Evolutionary conservation across 306 rosid genomes (phyloP).

Genomic region (Pyrus pyrifolia): DNA sequence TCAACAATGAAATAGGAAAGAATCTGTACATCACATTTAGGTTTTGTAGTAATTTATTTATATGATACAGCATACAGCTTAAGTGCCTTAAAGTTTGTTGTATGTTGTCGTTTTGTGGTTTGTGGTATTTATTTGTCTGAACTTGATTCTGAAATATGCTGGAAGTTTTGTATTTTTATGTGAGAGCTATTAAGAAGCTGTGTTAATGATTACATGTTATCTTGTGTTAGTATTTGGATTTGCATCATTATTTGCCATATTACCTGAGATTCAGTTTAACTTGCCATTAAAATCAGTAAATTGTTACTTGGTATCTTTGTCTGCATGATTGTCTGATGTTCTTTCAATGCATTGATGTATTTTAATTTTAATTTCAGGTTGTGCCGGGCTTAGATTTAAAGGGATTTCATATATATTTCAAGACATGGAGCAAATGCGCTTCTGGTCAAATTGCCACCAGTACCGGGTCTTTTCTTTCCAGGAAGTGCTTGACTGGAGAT

Average conservation of each 20-base stretch:
- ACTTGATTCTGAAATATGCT: background rate
- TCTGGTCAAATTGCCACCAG: constrained; percentile 75
- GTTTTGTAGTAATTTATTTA: background rate
- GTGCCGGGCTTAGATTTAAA: constrained; percentile 46
- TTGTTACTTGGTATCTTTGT: background rate
- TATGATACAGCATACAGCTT: background rate
- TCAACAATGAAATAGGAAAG: background rate
- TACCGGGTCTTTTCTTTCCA: constrained; percentile 78
- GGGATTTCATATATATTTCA: constrained; percentile 26
- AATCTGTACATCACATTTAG: too few species aligned
- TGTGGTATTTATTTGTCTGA: background rate
- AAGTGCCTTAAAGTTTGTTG: background rate
- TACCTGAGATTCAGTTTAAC: background rate
- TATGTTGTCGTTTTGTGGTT: background rate
- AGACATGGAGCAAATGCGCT: constrained; percentile 75
- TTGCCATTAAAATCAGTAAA: background rate
- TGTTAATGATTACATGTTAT: background rate
- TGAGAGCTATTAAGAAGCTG: background rate
- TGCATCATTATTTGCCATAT: background rate
- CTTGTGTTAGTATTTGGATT: background rate
- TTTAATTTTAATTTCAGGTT: constrained; percentile 31
- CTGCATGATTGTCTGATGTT: background rate
- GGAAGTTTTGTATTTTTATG: background rate
- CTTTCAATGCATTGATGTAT: background rate
- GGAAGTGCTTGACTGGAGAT: constrained; percentile 98